Evolutionary conservation across 208 protist genomes (phyloP).

Genomic region (Leishmania gerbilli): DNA sequence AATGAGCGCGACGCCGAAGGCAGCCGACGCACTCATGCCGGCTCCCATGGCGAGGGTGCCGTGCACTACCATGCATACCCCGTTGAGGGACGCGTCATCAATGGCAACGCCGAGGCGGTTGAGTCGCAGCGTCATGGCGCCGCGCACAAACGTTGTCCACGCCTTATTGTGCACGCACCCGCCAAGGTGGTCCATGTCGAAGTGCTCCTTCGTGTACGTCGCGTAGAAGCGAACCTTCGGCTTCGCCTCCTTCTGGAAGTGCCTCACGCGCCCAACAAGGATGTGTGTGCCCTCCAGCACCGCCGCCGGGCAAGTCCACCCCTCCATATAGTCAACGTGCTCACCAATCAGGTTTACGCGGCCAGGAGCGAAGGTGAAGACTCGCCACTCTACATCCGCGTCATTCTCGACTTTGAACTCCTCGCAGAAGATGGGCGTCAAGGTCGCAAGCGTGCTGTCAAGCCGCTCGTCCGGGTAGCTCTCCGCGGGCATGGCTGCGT

Average conservation of each 20-base stretch:
- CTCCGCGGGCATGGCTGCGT: constrained; percentile 36
- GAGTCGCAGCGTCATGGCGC: constrained; percentile 60
- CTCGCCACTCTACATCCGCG: constrained; percentile 69
- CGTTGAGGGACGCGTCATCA: constrained; percentile 34
- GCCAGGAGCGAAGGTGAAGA: constrained; percentile 83
- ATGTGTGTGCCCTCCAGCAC: constrained; percentile 65
- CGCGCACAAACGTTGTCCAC: constrained; percentile 72
- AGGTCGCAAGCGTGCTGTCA: constrained; percentile 39
- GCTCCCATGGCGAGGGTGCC: constrained; percentile 79
- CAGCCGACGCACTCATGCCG: constrained; percentile 87
- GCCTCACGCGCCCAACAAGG: constrained; percentile 67
- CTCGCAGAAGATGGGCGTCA: constrained; percentile 59
- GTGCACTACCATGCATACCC: constrained; percentile 75
- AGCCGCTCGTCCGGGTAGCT: constrained; percentile 56
- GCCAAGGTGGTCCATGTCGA: constrained; percentile 43
- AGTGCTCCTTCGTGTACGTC: constrained; percentile 56
- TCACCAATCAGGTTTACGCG: constrained; percentile 93
- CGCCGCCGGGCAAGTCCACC: constrained; percentile 77
- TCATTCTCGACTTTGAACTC: constrained; percentile 47
- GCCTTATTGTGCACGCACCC: constrained; percentile 43
- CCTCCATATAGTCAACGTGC: constrained; percentile 91
- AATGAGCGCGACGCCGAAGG: constrained; percentile 74
- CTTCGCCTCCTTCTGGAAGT: constrained; percentile 34
- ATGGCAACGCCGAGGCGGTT: constrained; percentile 50
- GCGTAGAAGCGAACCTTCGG: constrained; percentile 65